Base-by-base conservation (phyloP, 495 filamentous ascomycete species). In the Penicillium fimorum region DNA sequence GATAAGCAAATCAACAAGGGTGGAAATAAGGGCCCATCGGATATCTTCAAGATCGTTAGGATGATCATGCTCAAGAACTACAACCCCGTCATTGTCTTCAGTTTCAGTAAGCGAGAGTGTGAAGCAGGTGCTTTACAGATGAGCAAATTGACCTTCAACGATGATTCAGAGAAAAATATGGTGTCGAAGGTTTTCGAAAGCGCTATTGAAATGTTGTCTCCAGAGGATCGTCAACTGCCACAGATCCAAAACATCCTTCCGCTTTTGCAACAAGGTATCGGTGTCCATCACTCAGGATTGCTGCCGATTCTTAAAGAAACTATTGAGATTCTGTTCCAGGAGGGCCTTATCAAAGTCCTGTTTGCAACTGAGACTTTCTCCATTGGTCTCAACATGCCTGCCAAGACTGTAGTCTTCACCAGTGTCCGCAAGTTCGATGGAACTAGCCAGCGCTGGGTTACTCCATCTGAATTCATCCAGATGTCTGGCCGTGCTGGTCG, bases 281-380 rank as follows among this genome's bases (percentile, higher is more conserved):
- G 94, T 67, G 88, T 98, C 59, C 94, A 98, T 80, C 94, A 98
- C 74, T 96, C 92, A 20, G 94, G 94, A 51, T 81, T 98, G 11
- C 79, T 98, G 38, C 94, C 94, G 9, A 97, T 98, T 66, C 74
- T 98, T 47, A 98, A 98, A 71, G 94, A 98, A 74, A 96, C 92
- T 5, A 97, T 98, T 64, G 94, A 98, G 72, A 97, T 98, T 70
- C 77, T 98, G 33, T 98, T 98, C 81, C 94, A 98, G 68, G 94
- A 98, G 70, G 91, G 91, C 55, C 79, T 98, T 48, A 96, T 98
- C 74, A 98, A 98, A 68, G 94, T 96, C 27, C 79, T 98, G 0
- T 98, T 98, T 62, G 94, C 94, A 0, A 98, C 94, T 9, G 94
- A 98, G 70, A 98, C 94, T 0, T 98, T 98, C 76, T 98, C 94